Conservation (phyloP, 2,329 filamentous ascomycete species). For the Chaetoscypha palmicola region DNA sequence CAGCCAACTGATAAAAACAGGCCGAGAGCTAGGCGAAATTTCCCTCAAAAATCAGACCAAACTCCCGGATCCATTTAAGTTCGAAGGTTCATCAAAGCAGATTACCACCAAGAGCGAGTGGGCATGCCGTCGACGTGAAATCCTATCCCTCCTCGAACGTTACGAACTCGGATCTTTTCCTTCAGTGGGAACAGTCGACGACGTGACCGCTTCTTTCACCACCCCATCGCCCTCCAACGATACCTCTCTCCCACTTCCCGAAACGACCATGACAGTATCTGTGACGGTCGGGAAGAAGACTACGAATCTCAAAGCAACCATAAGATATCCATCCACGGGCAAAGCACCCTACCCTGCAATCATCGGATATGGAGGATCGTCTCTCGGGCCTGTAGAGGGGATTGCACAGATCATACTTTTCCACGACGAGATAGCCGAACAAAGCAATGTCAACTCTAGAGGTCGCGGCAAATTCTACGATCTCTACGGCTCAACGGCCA, state of each 20-base stretch:
- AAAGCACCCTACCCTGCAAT: constrained; percentile 43
- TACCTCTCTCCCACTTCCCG: constrained; percentile 36
- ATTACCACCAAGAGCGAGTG: constrained; percentile 38
- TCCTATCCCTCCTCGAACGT: constrained; percentile 41
- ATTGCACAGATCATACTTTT: constrained; percentile 43
- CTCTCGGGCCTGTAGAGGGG: constrained; percentile 42
- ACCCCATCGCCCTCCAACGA: constrained; percentile 20
- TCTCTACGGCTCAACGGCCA: constrained; percentile 31
- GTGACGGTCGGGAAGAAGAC: constrained; percentile 35
- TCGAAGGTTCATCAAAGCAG: constrained; percentile 29
- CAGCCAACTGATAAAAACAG: not conserved
- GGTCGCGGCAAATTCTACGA: constrained; percentile 4
- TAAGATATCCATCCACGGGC: constrained; percentile 35
- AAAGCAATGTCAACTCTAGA: constrained; percentile 27
- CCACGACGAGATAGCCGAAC: constrained; percentile 49
- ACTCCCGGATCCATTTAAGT: constrained; percentile 11
- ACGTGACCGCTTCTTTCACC: constrained; percentile 37
- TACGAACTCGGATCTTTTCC: constrained; percentile 45
- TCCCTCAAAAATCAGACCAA: constrained; percentile 4
- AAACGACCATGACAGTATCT: not conserved
- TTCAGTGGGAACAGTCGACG: no score
- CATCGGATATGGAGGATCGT: constrained; percentile 47
- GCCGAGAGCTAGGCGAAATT: not conserved
- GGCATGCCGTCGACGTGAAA: constrained; percentile 41
- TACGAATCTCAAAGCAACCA: constrained; percentile 36